These are phyloP conservation scores for Decorospora gaudefroyi DNA, from an alignment of 2,329 filamentous ascomycete species.

Conservation along the genomic window DNA sequence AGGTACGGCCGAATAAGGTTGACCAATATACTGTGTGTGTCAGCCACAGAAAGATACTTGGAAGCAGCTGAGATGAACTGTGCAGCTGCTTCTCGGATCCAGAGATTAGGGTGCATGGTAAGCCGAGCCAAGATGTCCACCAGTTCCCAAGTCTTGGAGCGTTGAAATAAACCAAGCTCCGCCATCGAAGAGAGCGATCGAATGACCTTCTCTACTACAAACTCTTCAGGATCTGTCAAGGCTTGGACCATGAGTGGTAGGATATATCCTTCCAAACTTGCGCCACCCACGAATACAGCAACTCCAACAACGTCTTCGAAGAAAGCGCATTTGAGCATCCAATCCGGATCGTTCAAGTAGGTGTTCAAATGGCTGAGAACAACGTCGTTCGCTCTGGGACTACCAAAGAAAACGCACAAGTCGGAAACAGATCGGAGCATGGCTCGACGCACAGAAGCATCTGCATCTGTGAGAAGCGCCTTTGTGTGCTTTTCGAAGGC, in stretches of 20 bases:
- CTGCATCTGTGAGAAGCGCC: conserved; percentile 81
- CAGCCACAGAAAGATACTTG: conserved; percentile 75
- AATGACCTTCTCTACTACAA: conserved; percentile 87
- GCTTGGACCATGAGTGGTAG: conserved; percentile 95
- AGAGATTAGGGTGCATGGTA: conserved; percentile 89
- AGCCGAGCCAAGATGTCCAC: conserved; percentile 83
- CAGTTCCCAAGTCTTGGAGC: conserved; percentile 83
- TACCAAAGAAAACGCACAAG: conserved; percentile 93
- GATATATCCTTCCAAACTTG: conserved; percentile 91
- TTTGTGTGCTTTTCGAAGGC: conserved; percentile 89
- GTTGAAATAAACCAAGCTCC: conserved; percentile 82
- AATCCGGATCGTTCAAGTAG: conserved; percentile 93
- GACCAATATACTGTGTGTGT: conserved; percentile 79
- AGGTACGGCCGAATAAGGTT: conserved; percentile 82
- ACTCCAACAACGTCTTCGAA: conserved; percentile 95
- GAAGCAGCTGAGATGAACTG: conserved; percentile 81
- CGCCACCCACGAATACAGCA: conserved; percentile 84
- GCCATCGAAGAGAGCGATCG: conserved; percentile 88
- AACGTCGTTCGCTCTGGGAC: conserved; percentile 91
- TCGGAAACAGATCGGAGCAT: conserved; percentile 91
- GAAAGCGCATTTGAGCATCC: conserved; percentile 95
- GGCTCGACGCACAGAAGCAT: conserved; percentile 83
- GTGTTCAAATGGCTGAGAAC: conserved; percentile 95
- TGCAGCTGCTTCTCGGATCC: conserved; percentile 88
- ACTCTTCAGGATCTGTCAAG: conserved; percentile 88